These are phyloP conservation scores for Trichopus zeylanicus DNA, from an alignment of 116 monocot species.

Conservation along the genomic window DNA sequence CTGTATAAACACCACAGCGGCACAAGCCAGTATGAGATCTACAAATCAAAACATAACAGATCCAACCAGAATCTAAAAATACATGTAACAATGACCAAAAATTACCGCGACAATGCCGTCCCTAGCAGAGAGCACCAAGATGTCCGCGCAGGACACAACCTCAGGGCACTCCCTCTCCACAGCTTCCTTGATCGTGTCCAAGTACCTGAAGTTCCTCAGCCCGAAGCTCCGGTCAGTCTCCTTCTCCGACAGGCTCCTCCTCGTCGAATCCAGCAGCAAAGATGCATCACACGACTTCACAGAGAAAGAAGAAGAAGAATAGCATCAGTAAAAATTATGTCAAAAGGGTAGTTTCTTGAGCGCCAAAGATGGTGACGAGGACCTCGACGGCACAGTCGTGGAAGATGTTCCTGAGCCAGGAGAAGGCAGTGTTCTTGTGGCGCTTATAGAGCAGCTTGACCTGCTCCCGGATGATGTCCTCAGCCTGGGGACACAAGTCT, in stretches of 20 bases:
- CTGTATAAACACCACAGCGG: no score
- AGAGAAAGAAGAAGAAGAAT: no score
- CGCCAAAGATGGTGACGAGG: no score
- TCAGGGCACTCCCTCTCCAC: constrained; percentile 92
- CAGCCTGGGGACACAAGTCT: constrained; percentile 86
- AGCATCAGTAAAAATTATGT: neutral
- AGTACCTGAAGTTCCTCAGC: constrained; percentile 81
- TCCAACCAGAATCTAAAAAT: neutral
- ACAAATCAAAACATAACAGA: neutral
- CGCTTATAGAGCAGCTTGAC: constrained; percentile 82
- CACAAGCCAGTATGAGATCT: no score
- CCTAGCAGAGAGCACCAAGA: constrained; percentile 74
- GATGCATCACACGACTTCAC: constrained; percentile 85
- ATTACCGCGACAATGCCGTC: constrained; percentile 62
- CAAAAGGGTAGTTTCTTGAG: neutral
- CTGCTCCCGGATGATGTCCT: constrained; percentile 75
- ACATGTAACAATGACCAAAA: constrained; percentile 3
- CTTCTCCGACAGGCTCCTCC: constrained; percentile 75
- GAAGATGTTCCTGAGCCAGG: constrained; percentile 92
- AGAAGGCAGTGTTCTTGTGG: constrained; percentile 98
- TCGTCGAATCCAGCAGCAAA: constrained; percentile 72
- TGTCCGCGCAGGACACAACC: constrained; percentile 77
- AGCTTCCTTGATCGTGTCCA: constrained; percentile 79
- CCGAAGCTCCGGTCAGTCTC: constrained; percentile 85
- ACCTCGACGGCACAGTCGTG: constrained; percentile 89